Base-by-base conservation (phyloP, 768 basidiomycete species). In the Mycena galopus region DNA sequence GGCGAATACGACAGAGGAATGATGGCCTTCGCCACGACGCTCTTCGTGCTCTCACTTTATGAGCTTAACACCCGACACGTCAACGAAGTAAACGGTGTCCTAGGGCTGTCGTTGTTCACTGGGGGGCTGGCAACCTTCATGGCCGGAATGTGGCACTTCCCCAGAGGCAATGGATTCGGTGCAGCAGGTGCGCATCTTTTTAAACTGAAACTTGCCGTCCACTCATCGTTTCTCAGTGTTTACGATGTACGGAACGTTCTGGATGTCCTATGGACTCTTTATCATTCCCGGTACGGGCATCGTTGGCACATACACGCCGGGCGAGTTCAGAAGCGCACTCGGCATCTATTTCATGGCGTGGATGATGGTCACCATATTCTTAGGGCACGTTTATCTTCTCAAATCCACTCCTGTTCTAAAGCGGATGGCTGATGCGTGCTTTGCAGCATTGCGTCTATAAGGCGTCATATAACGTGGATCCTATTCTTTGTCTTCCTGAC, bases 111-210 rank as follows among this genome's bases (percentile, higher is more conserved):
- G 6, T 76, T 90, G 69, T 89, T 86, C 73, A 85, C 86, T 67
- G 92, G 92, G n/a, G 92, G 92, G 69, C 86, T 92, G 12, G 86
- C 82, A 33, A 91, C 92, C 74, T 82, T 93, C 71, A 78, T 92
- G 61, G 92, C 91, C 25, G 92, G 92, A 63, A 91, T 92, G 87
- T 91, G 90, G 90, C 85, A 86, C 77, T 86, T 87, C 73, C 82
- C 84, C 11, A 78, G 82, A 12, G 87, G 86, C 5, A 89, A 90
- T 67, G 80, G 79, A 6, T 90, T 87, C 65, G 88, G 88, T 61
- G 88, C 88, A 1, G 87, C 88, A 14, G 87, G 88, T 88, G 37
- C 73, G 87, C 53, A 30, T 50, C 53, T 27, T 44, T 55, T 29
- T 44, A 32, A 47, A 8, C 4, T 57, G 29, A 17, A 73, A 39